Base-by-base conservation (phyloP, 1,139 yeast species). In the Pichia sp. region DNA sequence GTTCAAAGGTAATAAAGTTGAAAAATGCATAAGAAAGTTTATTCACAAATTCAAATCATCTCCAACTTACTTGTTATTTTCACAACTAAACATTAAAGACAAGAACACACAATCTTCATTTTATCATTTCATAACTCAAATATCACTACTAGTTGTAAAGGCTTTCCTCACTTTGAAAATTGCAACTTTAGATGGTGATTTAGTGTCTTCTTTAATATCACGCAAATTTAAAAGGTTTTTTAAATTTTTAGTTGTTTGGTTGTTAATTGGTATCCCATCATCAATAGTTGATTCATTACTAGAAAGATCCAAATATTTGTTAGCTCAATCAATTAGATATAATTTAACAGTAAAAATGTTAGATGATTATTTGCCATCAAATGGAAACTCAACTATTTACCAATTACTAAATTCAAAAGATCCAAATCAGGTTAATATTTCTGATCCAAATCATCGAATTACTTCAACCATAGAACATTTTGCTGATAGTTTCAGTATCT, bases 241-340 rank as follows among this genome's bases (percentile, higher is more conserved):
- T 48, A 73, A 75, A 55, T 72, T 85, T 41, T 68, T 89, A 51
- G 74, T 79, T 0, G 74, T 79, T 62, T 90, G 97, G 97, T 79
- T 90, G 84, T 60, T 80, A 24, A 72, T 90, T 16, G 96, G 97
- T 7, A 65, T 89, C 7, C 97, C 97, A 0, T 95, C 96, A 1
- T 79, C 96, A 2, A 64, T 85, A 37, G 84, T 87, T 16, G 88
- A 89, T 60, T 79, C 95, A 0, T 66, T 85, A 53, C 73, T 90
- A 49, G 74, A 78, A 39, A 88, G 84, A 72, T 74, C 89, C 5
- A 88, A 85, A 54, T 80, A 79, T 53, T 74, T 79, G 46, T 71
- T 90, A 51, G 79, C 95, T 1, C 74, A 82, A 53, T 65, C 79
- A 39, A 76, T 88, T 56, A 75, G 96, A 57, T 69, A 73, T 37